Base-by-base conservation (phyloP, 371 early-diverging fungal genomes). In the Mortierella sp. region DNA sequence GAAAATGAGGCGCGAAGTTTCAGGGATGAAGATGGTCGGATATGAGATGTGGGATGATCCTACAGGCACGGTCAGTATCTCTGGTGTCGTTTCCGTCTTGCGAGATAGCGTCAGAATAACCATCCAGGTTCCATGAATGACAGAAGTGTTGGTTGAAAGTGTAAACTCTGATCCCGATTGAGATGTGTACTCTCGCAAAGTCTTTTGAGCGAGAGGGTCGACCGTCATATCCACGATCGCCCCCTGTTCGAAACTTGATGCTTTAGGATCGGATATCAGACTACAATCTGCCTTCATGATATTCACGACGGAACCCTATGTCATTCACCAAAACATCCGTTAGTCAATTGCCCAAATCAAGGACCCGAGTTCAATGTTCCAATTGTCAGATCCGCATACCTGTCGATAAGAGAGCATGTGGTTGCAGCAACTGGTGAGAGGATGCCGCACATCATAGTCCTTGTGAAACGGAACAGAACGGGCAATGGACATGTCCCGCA, bases 401-500 rank as follows among this genome's bases (percentile, higher is more conserved):
- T 34, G 34, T 34, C 34, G 34, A 34, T 34, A 34, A 10, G 34
- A 4, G 7, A 34, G 34, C 34, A 34, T 34, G 34, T 34, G 34
- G 34, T 4, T 7, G 10, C 34, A 7, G 34, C 34, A 34, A 34
- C 34, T 7, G 4, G 34, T 10, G 7, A 34, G 34, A 4, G 57
- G 57, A 29, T 45, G 46, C 21, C 54, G 54, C 22, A 59, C 50
- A 22, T 51, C 45, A 51, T 67, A 67, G 39, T 60, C 60, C 22
- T 60, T 56, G 25, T 67, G 57, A 22, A 60, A 44, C 8, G 8
- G 47, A 39, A 60, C 22, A 0, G 60, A 56, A 46, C 43, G 55
- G 17, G 48, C 25, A 51, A 60, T 44, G 12, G 49, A 49, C 47
- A 60, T 54, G 28, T 60, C 56, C 22, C 56, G 48, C 0, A 52